Evolutionary conservation across 176 grass and related monocot genomes (phyloP).

Genomic region (Avena sativa): DNA sequence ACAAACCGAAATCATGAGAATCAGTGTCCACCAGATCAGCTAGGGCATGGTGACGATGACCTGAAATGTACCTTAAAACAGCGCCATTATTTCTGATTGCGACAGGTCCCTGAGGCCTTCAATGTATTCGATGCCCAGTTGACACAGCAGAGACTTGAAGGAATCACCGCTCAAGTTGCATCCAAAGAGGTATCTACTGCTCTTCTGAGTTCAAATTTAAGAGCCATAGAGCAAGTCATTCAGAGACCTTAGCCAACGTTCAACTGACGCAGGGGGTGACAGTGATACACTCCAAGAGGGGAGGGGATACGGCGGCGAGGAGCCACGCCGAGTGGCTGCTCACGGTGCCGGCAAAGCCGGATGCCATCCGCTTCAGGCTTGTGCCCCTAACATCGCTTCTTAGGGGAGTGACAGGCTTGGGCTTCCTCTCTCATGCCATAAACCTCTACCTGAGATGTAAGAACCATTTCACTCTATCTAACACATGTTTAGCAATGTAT

Average conservation of each 20-base stretch:
- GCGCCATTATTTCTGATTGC: conserved; percentile 18
- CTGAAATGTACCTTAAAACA: conserved; percentile 16
- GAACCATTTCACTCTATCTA: background rate
- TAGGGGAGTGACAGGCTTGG: conserved; percentile 59
- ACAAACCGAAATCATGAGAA: background rate
- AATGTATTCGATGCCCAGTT: conserved; percentile 72
- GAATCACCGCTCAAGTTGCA: conserved; percentile 52
- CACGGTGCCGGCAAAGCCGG: conserved; percentile 62
- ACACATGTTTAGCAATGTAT: background rate
- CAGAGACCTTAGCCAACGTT: background rate
- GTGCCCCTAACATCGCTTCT: conserved; percentile 88
- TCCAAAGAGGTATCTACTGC: conserved; percentile 69
- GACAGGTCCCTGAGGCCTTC: conserved; percentile 77
- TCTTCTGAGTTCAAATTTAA: background rate
- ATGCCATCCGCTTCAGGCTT: conserved; percentile 79
- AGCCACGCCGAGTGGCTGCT: conserved; percentile 86
- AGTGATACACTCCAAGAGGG: conserved; percentile 87
- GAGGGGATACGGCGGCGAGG: conserved; percentile 61
- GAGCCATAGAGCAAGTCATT: background rate
- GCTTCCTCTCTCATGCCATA: conserved; percentile 92
- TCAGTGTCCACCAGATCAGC: background rate
- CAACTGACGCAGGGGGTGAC: conserved; percentile 67
- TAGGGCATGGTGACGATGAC: background rate
- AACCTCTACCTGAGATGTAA: conserved; percentile 98
- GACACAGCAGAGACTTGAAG: conserved; percentile 51